phyloP scores from a whole-genome alignment of 306 rosid genomes.

The Glycine tomentella region DNA sequence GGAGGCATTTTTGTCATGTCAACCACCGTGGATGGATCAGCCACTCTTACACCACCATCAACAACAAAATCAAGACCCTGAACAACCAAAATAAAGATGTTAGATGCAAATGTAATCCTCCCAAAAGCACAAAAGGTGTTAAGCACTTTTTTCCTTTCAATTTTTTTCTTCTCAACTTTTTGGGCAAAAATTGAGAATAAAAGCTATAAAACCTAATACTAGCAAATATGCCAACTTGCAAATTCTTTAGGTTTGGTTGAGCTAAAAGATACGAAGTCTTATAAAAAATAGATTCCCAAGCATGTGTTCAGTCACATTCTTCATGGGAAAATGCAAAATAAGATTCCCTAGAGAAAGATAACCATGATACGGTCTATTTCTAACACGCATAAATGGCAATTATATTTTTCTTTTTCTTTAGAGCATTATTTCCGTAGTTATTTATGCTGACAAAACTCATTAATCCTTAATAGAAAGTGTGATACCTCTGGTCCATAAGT shows the following conservation, averaged over 20 bases:
- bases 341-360: slow-evolving; percentile 1
- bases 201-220: background rate
- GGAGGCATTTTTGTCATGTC: no score
- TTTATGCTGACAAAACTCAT: background rate
- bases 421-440: background rate
- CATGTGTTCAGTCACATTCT: slow-evolving; percentile 26
- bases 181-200: background rate
- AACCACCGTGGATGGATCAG: slow-evolving; percentile 45
- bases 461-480: slow-evolving; percentile 27
- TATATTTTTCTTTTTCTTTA: background rate
- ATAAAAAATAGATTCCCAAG: slow-evolving; percentile 8
- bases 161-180: background rate
- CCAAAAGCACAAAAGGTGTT: background rate
- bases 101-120: background rate
- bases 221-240: slow-evolving; percentile 16
- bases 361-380: slow-evolving; percentile 25
- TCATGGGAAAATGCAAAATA: slow-evolving; percentile 28
- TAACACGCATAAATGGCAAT: slow-evolving; percentile 28
- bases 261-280: slow-evolving; percentile 7
- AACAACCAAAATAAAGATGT: slow-evolving; percentile 40
- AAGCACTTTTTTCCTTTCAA: background rate
- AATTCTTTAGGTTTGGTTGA: background rate
- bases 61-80: slow-evolving; percentile 98
- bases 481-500: slow-evolving; percentile 88
- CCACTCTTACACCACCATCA: slow-evolving; percentile 88